Percentiles rank a stretch among this genome's conserved stretches.
Evolutionary conservation across 352 stramenopile species (phyloP).

Genomic region (Phytophthora cactorum): DNA sequence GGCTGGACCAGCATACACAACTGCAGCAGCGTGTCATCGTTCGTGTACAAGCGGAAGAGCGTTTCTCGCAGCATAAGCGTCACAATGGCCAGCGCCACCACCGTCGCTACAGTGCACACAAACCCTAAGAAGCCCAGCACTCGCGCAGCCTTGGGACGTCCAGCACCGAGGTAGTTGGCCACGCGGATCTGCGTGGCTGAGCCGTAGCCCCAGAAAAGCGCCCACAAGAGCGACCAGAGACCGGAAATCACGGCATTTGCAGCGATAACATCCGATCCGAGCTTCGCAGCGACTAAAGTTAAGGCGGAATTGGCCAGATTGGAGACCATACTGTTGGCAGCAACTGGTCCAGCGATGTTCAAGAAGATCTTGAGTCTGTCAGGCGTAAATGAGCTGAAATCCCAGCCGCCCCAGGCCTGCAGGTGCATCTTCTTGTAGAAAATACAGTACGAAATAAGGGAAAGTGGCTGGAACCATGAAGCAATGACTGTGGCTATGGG

Average conservation of each 20-base stretch:
- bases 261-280: slow-evolving; percentile 79
- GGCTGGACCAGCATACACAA: slow-evolving; percentile 62
- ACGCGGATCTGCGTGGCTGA: slow-evolving; percentile 81
- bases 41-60: slow-evolving; percentile 69
- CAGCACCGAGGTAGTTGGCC: slow-evolving; percentile 77
- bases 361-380: slow-evolving; percentile 73
- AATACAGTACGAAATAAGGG: slow-evolving; percentile 79
- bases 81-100: slow-evolving; percentile 55
- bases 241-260: slow-evolving; percentile 78
- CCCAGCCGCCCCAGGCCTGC: slow-evolving; percentile 75
- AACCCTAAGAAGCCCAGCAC: slow-evolving; percentile 70
- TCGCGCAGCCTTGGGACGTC: slow-evolving; percentile 62
- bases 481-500: slow-evolving; percentile 78
- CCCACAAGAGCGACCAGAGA: slow-evolving; percentile 72
- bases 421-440: slow-evolving; percentile 77
- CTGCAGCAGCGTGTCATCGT: slow-evolving; percentile 53
- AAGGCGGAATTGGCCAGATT: slow-evolving; percentile 78
- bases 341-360: slow-evolving; percentile 66
- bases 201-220: slow-evolving; percentile 82
- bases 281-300: slow-evolving; percentile 70
- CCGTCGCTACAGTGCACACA: slow-evolving; percentile 55
- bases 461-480: slow-evolving; percentile 81
- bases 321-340: slow-evolving; percentile 71
- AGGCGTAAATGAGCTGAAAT: slow-evolving; percentile 58
- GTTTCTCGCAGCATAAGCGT: slow-evolving; percentile 49